Evolutionary conservation across 768 basidiomycete species (phyloP).

Genomic region (Nidularia pulvinata): DNA sequence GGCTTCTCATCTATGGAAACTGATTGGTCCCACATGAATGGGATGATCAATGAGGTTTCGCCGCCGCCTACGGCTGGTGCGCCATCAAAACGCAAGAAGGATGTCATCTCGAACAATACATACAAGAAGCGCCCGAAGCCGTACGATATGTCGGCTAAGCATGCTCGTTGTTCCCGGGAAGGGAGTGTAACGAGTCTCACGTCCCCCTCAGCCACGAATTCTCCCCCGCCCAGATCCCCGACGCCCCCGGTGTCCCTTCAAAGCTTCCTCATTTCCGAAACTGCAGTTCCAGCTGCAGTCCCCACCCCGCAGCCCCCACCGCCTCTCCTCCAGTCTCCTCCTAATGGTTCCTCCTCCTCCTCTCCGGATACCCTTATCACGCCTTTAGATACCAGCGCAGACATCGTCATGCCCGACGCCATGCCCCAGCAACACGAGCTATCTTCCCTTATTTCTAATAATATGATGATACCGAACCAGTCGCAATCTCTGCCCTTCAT

Average conservation of each 20-base stretch:
- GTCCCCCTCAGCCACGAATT: conserved; percentile 45
- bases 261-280: conserved; percentile 23
- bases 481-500: conserved; percentile 54
- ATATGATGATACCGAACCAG: conserved; percentile 23
- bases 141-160: conserved; percentile 55
- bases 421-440: conserved; percentile 16
- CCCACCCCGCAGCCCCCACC: conserved; percentile 21
- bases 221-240: conserved; percentile 42
- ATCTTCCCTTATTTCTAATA: conserved; percentile 19
- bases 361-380: conserved; percentile 44
- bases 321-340: conserved; percentile 31
- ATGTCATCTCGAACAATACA: conserved; percentile 21
- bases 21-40: conserved; percentile 46
- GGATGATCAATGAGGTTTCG: conserved; percentile 21
- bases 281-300: no score
- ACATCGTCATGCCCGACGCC: conserved; percentile 33
- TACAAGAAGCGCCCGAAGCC: conserved; percentile 69
- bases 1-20: conserved; percentile 34
- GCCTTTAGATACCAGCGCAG: conserved; percentile 38
- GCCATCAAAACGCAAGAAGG: conserved; percentile 52
- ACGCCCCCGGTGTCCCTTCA: conserved; percentile 36
- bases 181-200: conserved; percentile 50
- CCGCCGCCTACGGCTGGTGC: conserved; percentile 18
- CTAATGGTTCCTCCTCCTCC: conserved; percentile 43
- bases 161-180: conserved; percentile 45